Evolutionary conservation across 345 rosid species (phyloP), one percentile per base, ranked within the genome.

Genomic region (Citrus hindsii): DNA sequence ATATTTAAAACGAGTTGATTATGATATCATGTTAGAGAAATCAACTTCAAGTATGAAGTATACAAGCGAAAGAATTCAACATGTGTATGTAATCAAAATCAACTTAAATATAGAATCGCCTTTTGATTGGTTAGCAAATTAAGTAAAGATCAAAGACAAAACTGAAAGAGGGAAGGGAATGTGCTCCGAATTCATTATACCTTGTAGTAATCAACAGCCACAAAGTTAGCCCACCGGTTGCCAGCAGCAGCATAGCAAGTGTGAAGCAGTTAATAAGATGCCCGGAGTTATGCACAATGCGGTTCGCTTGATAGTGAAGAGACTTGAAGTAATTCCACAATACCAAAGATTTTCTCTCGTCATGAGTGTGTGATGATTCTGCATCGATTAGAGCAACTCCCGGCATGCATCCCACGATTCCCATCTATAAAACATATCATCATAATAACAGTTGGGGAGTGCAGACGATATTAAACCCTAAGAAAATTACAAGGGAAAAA

Each of bases 181-280:
- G 22, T 9, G 38, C 12, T 38, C 53, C 6, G 0, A 22, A 56
- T 28, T 3, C 19, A 30, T 5, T 4, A 46, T 78, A 85, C 92
- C 90, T 88, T 90, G 80, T 87, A 90, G 65, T 80, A 90, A 75
- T 84, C 92, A 37, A 90, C 90, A 3, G 91, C 91, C 40, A 89
- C 77, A 81, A 90, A 92, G 65, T 92, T 92, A 51, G 92, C 88
- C 93, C 91, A 92, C 51, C 93, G 81, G 25, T 74, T 83, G 62
- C 83, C 90, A 9, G 93, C 78, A 27, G 85, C 86, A 33, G 53
- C 87, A 77, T 83, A 16, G 78, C 96, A 92, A 53, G 92, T 84
- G 0, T 64, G 77, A 16, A 89, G 79, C 89, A 87, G 73, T 80
- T 79, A 5, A 89, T 78, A 30, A 90, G 89, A 58, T 76, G 75